Evolutionary conservation across 1,284 basidiomycete species (phyloP), one percentile per base, ranked within the genome.

Genomic region (Moniliella sp.): DNA sequence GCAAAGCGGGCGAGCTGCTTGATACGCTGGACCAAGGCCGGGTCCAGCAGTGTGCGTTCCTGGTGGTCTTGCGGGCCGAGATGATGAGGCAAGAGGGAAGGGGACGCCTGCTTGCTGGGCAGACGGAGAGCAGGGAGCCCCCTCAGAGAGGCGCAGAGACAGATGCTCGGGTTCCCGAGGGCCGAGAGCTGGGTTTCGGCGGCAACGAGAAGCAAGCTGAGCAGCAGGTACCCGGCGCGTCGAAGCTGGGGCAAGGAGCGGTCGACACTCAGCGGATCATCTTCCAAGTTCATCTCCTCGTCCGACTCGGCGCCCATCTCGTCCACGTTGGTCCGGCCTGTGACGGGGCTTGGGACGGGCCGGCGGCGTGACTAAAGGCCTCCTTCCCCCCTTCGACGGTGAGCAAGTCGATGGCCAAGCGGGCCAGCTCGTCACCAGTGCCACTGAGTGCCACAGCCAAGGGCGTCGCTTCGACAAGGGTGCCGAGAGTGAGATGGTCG

Each of bases 401-500:
- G 5, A 57, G 31, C 3, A 59, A 37, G 9, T 57, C 54, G 15
- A 47, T 30, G 18, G 46, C 48, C 10, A 36, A 27, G 14, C 35
- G 26, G 1, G 37, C 48, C 18, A 59, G 31, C n/a, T 42, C 27
- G 1, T 18, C 25, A 3, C 43, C 30, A 27, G 39, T 37, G 7
- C 48, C 39, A 8, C 29, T 30, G 2, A 37, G 28, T 12, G 44
- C 43, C 28, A 59, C 34, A 4, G 40, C 48, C 10, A 32, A 4
- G 2, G 56, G 52, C 0, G 34, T 39, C 3, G 51, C 43, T 31
- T 59, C 56, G n/a, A 59, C 44, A 14, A 42, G 40, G 1, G 56
- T 57, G 1, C 54, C 56, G 11, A 59, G 29, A 57, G 40, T 4
- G 52, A 47, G 10, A 59, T 21, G 11, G 51, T 47, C 11, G 52